Base-by-base conservation (phyloP, 1,284 basidiomycete genomes). In the Coniophora puteana region DNA sequence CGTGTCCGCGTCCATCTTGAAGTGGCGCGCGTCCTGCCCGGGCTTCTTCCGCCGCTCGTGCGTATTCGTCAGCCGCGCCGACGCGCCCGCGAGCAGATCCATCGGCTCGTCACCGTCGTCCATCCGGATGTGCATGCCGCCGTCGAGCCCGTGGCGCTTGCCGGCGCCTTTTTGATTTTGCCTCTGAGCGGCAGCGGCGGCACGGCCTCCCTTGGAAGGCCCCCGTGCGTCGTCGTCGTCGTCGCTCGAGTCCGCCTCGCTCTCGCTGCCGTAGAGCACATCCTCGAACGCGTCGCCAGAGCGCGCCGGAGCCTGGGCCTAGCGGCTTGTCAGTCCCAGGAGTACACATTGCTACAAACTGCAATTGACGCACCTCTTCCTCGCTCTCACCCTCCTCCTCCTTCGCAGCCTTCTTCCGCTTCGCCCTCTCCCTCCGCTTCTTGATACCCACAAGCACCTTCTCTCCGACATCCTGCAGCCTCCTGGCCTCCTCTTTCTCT, bases 51-150 rank as follows among this genome's bases (percentile, higher is more conserved):
- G 74, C 41, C 73, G 66, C 61, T 49, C 74, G 68, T 16, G 71
- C 62, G 46, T 72, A 91, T 91, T 80, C 4, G 84, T 86, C 14
- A 94, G 70, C 36, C 82, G 78, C 23, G 87, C 78, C 13, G 85
- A 84, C 59, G 84, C 74, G 45, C 93, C 88, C 45, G 92, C 83
- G 5, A 99, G 70, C 41, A 99, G 73, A 69, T 99, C 95, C 82
- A 97, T 90, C 1, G 96, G 95, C 52, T 94, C 86, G 55, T 98
- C 92, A n/a, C n/a, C n/a, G 43, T 92, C 86, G 59, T 98, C 95
- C 50, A 90, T 70, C 27, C 89, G 80, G 43, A 99, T 74, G n/a
- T 81, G 77, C 22, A 77, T 67, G 28, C 78, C 74, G 14, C 65
- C 58, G 12, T 61, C 51, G n/a, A 53, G 47, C 18, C 53, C 62